Conservation (phyloP, 2,329 filamentous ascomycete species). For the Zelopaecilomyces penicillatus region DNA sequence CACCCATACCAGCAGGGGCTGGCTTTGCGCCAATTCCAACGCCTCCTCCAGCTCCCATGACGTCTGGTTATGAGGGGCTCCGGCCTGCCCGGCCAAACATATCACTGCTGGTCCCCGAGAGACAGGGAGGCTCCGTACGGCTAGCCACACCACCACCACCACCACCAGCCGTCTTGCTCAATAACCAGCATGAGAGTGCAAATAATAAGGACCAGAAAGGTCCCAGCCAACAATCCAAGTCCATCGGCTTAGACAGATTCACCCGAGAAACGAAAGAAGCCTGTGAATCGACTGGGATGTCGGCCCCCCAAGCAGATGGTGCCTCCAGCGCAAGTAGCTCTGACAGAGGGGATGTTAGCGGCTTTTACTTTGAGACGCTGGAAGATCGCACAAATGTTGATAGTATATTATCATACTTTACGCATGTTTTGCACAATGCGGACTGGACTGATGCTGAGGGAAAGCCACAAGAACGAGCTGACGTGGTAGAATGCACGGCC, state of each 20-base stretch:
- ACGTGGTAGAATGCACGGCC: conserved; percentile 44
- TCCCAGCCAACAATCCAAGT: too few relatives aligned
- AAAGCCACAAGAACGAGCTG: conserved; percentile 31
- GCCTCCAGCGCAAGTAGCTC: neutral
- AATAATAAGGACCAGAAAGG: too few relatives aligned
- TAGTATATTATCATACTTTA: conserved; percentile 46
- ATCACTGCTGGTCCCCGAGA: conserved; percentile 37
- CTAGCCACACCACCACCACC: conserved; percentile 49
- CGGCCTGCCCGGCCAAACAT: conserved; percentile 29
- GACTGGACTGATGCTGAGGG: conserved; percentile 44
- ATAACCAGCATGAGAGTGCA: neutral
- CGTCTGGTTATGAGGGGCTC: conserved; percentile 7
- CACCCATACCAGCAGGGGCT: conserved; percentile 1
- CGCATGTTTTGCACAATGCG: conserved; percentile 39
- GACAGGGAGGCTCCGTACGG: conserved; percentile 50
- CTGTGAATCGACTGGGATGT: too few relatives aligned
- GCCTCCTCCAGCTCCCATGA: neutral
- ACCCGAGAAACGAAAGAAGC: too few relatives aligned
- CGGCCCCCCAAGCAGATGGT: neutral
- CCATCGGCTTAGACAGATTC: too few relatives aligned
- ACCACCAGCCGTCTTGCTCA: conserved; percentile 16
- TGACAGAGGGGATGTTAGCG: conserved; percentile 12
- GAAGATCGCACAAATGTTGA: conserved; percentile 48
- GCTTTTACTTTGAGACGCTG: conserved; percentile 26
- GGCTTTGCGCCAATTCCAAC: neutral